Evolutionary conservation across 768 basidiomycete genomes (phyloP), one percentile per base, ranked within the genome.

Genomic region (Serpula lacrymans): DNA sequence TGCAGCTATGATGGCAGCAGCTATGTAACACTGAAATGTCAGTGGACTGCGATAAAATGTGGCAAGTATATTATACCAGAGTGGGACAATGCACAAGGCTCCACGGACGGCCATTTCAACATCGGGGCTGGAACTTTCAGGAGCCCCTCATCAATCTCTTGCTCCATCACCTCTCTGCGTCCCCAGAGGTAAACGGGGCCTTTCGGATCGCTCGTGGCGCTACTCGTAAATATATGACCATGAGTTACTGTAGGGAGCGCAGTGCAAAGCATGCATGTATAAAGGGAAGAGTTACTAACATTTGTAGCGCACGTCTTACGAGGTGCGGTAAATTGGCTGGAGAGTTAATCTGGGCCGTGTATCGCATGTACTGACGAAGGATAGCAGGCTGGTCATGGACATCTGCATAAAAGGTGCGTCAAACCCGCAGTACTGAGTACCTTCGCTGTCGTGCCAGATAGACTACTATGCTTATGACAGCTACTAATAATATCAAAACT

Each of bases 161-260:
- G 72, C 49, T 87, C 84, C 68, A 79, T 78, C 1, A 73, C 70
- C 52, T 87, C 85, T n/a, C 85, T 70, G 12, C 81, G 70, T 10
- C 74, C 82, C 80, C 82, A 86, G 6, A 85, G 65, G 54, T 88
- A 86, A 1, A 83, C 82, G 0, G 85, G 85, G 0, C 85, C 84
- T 53, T 75, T 79, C 0, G 85, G 85, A 21, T 78, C 74, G 38
- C 80, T 83, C n/a, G 61, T 75, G 4, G 84, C 82, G 47, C 82
- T 85, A 31, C 9, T 23, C 16, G 23, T 7, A 22, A 32, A 29
- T 38, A 44, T 12, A 40, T 46, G 8, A 47, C 30, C 27, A 17
- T 21, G 13, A 4, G 11, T 14, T 24, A 27, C 6, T 17, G 16
- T 6, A 8, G 20, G 22, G 21, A 16, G 13, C 24, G 21, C 13